These are phyloP conservation scores for Fusarium palustre DNA, from an alignment of 2,329 filamentous ascomycete species.

Conservation along the genomic window DNA sequence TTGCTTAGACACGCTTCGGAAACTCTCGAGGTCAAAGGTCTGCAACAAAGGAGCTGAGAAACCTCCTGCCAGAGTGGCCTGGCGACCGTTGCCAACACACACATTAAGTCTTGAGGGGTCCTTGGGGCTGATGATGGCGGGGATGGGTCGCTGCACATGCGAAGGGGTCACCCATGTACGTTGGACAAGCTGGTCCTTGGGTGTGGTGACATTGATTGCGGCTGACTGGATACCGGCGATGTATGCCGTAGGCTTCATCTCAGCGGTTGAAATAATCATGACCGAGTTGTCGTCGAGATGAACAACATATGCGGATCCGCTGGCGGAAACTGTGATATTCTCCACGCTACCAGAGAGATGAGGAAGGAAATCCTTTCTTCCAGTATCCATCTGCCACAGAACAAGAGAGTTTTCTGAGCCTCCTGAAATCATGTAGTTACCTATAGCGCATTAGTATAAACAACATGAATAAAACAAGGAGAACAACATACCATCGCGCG, in stretches of 20 bases:
- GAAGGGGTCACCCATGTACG: conserved; percentile 62
- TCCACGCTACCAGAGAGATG: conserved; percentile 89
- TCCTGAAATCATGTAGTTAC: conserved; percentile 93
- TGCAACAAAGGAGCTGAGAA: conserved; percentile 75
- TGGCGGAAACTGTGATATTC: conserved; percentile 83
- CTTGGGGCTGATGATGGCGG: conserved; percentile 71
- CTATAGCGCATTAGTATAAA: conserved; percentile 60
- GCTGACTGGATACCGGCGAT: conserved; percentile 83
- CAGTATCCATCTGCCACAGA: conserved; percentile 92
- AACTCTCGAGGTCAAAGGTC: conserved; percentile 84
- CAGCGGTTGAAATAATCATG: conserved; percentile 89
- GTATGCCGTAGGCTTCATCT: conserved; percentile 85
- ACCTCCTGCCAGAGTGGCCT: conserved; percentile 64
- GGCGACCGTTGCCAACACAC: conserved; percentile 72
- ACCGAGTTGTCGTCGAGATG: conserved; percentile 92
- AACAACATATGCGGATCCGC: conserved; percentile 83
- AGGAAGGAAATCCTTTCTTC: conserved; percentile 84
- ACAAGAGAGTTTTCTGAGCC: conserved; percentile 90
- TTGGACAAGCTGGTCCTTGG: conserved; percentile 65
- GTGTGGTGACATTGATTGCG: conserved; percentile 61
- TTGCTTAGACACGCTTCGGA: conserved; percentile 85
- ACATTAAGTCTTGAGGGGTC: conserved; percentile 74
- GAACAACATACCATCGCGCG: conserved; percentile 76
- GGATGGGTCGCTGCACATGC: conserved; percentile 63
- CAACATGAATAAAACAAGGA: background rate